A percentile compares a stretch with the other conserved stretches of the same genome.
These are phyloP conservation scores for Psilocybe cyanescens DNA, from an alignment of 768 basidiomycete species.

Conservation along the genomic window DNA sequence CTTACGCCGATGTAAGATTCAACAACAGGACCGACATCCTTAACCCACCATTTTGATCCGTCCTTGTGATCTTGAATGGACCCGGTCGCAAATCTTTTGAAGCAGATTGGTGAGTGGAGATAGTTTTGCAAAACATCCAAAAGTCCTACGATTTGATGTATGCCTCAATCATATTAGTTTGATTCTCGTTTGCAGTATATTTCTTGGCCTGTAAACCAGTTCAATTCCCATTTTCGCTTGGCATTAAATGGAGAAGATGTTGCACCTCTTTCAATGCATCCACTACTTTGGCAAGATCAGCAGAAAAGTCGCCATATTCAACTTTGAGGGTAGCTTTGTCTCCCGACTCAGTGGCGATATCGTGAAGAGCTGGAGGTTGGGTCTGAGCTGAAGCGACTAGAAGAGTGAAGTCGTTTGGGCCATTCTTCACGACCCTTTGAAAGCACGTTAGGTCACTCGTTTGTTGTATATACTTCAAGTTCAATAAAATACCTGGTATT, in stretches of 20 bases:
- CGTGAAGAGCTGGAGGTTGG: conserved; percentile 43
- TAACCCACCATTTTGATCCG: conserved; percentile 81
- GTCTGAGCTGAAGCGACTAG: conserved; percentile 72
- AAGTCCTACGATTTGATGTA: conserved; percentile 75
- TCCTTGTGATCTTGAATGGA: conserved; percentile 81
- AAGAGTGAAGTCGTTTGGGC: conserved; percentile 63
- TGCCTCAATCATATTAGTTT: conserved; percentile 71
- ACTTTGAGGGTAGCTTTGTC: conserved; percentile 58
- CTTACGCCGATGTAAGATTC: conserved; percentile 82
- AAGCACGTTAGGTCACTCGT: neutral
- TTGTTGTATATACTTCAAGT: neutral
- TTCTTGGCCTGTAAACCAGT: conserved; percentile 62
- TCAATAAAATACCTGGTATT: conserved; percentile 69
- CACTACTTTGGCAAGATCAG: conserved; percentile 55
- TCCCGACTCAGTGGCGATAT: conserved; percentile 42
- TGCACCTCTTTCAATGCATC: conserved; percentile 62
- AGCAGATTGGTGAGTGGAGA: neutral
- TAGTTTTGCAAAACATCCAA: neutral
- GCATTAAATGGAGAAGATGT: neutral
- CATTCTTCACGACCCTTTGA: conserved; percentile 71
- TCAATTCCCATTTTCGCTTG: neutral
- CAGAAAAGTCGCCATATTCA: conserved; percentile 77
- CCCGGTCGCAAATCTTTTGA: conserved; percentile 70
- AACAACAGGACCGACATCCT: conserved; percentile 85
- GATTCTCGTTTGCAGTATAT: conserved; percentile 73